Conservation (phyloP, 352 stramenopile species). For the Albugo candida region DNA sequence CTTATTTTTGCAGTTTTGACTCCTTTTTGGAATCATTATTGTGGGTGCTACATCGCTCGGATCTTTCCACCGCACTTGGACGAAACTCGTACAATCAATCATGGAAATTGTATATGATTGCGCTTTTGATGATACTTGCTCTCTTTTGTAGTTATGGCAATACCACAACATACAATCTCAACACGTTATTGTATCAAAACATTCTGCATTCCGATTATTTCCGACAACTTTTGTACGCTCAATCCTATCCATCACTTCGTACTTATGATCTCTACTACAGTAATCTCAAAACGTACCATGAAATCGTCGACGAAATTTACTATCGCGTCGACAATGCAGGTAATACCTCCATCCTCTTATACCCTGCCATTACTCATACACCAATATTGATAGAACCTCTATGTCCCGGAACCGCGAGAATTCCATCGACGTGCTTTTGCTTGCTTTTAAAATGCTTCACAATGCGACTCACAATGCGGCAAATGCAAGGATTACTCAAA, state of each 20-base stretch:
- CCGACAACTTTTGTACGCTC: slow-evolving; percentile 74
- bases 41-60: neutral
- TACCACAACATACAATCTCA: slow-evolving; percentile 89
- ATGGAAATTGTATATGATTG: neutral
- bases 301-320: slow-evolving; percentile 91
- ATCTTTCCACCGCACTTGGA: too few species aligned
- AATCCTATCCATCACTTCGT: neutral
- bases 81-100: too few species aligned
- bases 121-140: neutral
- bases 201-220: slow-evolving; percentile 93
- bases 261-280: slow-evolving; percentile 7
- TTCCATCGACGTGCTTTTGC: slow-evolving; percentile 92
- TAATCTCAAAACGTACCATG: slow-evolving; percentile 87
- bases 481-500: slow-evolving; percentile 91
- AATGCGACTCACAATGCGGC: slow-evolving; percentile 88
- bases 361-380: neutral
- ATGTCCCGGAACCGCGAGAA: slow-evolving; percentile 72
- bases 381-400: slow-evolving; percentile 79
- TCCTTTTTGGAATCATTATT: neutral
- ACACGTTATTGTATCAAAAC: slow-evolving; percentile 90
- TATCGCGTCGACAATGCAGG: slow-evolving; percentile 68
- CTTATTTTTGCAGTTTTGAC: slow-evolving; percentile 1
- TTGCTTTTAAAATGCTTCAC: slow-evolving; percentile 93
- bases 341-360: slow-evolving; percentile 4
- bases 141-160: slow-evolving; percentile 48